A percentile compares a stretch with the other conserved stretches of the same genome.
Conservation (phyloP, 352 stramenopile species). For the Saprolegnia parasitica region DNA sequence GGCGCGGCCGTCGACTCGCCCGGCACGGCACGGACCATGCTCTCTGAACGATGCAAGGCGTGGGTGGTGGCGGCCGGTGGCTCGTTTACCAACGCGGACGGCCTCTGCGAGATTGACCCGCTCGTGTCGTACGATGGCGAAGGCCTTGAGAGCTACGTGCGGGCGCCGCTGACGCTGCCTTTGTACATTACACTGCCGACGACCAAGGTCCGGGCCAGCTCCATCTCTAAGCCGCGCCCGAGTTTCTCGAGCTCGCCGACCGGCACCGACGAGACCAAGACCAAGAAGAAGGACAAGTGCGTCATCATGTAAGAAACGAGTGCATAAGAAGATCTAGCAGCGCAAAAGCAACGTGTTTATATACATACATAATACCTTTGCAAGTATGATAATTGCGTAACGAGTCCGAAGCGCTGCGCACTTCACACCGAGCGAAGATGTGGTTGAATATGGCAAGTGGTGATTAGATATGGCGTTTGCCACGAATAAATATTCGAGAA, state of each 20-base stretch:
- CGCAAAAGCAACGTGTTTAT: too few species aligned
- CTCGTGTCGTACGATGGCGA: conserved; percentile 86
- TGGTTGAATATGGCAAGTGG: too few species aligned
- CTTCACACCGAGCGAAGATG: too few species aligned
- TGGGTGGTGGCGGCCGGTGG: conserved; percentile 48
- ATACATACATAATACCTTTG: too few species aligned
- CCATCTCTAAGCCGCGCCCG: conserved; percentile 1
- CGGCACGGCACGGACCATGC: conserved; percentile 71
- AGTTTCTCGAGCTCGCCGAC: neutral
- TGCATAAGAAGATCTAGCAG: too few species aligned
- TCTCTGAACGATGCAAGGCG: conserved; percentile 51
- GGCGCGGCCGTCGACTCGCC: conserved; percentile 74
- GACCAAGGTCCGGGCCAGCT: neutral
- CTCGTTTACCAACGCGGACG: conserved; percentile 33
- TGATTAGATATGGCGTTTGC: too few species aligned
- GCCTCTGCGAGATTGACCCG: conserved; percentile 70
- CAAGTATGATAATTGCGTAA: too few species aligned
- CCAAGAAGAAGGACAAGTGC: conserved; percentile 9
- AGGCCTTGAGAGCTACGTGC: conserved; percentile 42
- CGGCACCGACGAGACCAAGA: neutral
- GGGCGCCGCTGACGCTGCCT: conserved; percentile 16
- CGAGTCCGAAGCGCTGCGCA: too few species aligned
- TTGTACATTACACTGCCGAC: neutral
- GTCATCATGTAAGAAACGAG: neutral
- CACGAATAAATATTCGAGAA: too few species aligned